Evolutionary conservation across 2,329 filamentous ascomycete species (phyloP), one percentile per base, ranked within the genome.

Genomic region (Ophiostoma tasmaniense): DNA sequence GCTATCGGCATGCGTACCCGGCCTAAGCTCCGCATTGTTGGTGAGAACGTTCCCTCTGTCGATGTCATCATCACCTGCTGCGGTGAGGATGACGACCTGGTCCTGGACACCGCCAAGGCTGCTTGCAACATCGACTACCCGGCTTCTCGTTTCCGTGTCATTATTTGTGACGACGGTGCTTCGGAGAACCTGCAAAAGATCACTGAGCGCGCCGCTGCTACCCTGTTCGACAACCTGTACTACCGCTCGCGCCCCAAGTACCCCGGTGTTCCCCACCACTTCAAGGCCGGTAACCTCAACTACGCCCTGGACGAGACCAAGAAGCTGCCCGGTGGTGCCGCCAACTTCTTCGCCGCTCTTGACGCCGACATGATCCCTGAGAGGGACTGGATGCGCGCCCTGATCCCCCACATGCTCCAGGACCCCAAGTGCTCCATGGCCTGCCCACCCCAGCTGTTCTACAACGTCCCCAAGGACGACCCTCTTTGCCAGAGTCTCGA

Each of bases 351-450:
- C 75, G 87, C 61, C 10, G 68, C 68, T 1, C 66, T 68, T 7
- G 68, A 70, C 17, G 87, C 87, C 22, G 87, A 90, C 74, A 89
- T 90, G 87, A 89, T 89, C 75, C 84, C 86, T 6, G 85, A 88
- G 75, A 79, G 79, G 67, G 78, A 84, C 65, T 89, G 86, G 85
- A 80, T 89, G n/a, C 83, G 86, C 50, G 82, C 84, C 33, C 75
- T 86, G 17, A 76, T 88, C 20, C 84, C 87, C 67, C 87, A 89
- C 74, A 75, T 88, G 69, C 73, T 88, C n/a, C 75, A 80, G 70
- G 84, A 88, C 73, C 79, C 81, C 59, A 85, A 83, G 75, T 80
- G 87, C 78, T 84, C 83, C 66, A 79, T 87, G 67, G 84, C 82
- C n/a, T 87, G 84, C 73, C 85, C 85, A 28, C 84, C 85, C 13